Conservation (phyloP, 495 filamentous ascomycete species). For the Achaetomiella virescens region DNA sequence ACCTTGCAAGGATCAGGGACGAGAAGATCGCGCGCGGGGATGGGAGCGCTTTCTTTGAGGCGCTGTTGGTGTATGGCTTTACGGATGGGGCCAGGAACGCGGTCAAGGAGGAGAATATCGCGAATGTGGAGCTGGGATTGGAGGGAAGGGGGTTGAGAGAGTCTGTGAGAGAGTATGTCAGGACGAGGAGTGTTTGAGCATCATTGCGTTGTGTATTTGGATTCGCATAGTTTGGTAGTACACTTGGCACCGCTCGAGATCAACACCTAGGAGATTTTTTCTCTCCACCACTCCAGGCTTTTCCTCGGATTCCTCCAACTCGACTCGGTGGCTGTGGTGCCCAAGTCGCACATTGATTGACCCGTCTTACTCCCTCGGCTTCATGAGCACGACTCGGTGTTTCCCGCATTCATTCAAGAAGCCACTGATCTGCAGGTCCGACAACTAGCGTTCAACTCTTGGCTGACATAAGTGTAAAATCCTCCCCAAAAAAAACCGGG, state of each 20-base stretch:
- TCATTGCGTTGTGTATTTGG: neutral
- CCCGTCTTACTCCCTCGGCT: neutral
- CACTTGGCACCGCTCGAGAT: too few relatives aligned
- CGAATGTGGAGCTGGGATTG: neutral
- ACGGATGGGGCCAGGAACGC: conserved; percentile 32
- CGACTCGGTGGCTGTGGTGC: too few relatives aligned
- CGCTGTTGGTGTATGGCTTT: conserved; percentile 25
- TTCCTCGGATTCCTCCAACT: too few relatives aligned
- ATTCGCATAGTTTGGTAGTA: too few relatives aligned
- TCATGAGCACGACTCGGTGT: too few relatives aligned
- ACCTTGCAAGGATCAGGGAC: conserved; percentile 32
- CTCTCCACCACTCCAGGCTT: too few relatives aligned
- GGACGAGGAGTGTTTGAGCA: neutral
- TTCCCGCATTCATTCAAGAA: neutral
- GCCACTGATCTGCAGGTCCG: neutral
- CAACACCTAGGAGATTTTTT: too few relatives aligned
- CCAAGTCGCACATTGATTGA: neutral
- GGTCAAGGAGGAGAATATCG: conserved; percentile 12
- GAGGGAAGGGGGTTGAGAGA: neutral
- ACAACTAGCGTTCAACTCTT: neutral
- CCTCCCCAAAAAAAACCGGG: too few relatives aligned
- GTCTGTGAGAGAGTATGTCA: neutral
- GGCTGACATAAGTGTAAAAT: neutral
- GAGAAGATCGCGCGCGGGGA: conserved; percentile 34
- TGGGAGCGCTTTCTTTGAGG: conserved; percentile 31